phyloP scores from a whole-genome alignment of 331 rosid genomes.

The Malus hybrid region DNA sequence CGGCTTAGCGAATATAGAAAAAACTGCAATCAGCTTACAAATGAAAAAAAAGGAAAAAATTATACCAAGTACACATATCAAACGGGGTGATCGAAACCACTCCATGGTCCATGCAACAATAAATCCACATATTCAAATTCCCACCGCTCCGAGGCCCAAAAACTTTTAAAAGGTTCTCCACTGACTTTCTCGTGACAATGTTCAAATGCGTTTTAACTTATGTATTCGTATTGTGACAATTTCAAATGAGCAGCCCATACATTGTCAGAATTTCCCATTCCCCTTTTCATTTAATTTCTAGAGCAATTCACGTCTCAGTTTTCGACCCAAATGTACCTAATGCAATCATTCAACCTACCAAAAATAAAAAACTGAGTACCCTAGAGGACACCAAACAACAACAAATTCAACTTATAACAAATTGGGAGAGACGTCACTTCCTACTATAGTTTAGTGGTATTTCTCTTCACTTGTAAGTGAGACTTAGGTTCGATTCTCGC shows the following conservation, averaged over 20 bases:
- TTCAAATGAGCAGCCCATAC: neutral
- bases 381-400: conserved; percentile 7
- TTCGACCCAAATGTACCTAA: neutral
- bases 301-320: neutral
- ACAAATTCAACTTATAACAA: conserved; percentile 9
- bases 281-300: neutral
- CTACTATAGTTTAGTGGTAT: too few species aligned
- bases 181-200: conserved; percentile 4
- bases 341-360: neutral
- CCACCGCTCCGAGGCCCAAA: neutral
- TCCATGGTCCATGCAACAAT: neutral
- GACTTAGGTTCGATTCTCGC: too few species aligned
- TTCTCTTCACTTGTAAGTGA: too few species aligned
- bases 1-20: neutral
- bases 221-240: neutral
- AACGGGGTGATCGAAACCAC: neutral
- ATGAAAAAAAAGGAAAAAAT: too few species aligned
- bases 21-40: neutral
- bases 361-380: neutral
- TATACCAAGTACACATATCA: neutral
- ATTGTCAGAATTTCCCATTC: neutral
- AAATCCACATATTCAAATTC: neutral
- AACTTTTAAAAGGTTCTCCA: neutral
- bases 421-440: conserved; percentile 8
- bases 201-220: neutral